Evolutionary conservation across 2,329 filamentous ascomycete genomes (phyloP).

Genomic region (Neonectria ditissima): DNA sequence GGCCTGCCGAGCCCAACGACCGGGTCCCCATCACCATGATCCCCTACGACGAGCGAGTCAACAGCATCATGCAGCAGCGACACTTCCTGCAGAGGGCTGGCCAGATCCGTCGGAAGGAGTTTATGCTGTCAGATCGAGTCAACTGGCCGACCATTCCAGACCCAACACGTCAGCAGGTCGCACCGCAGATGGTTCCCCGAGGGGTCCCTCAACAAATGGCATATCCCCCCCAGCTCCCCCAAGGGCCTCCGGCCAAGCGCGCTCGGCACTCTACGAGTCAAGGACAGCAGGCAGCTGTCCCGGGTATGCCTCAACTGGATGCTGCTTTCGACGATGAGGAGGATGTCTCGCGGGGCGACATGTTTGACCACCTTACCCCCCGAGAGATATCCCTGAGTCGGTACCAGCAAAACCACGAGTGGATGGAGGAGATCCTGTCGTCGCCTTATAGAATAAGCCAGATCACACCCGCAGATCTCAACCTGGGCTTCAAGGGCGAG

Average conservation of each 20-base stretch:
- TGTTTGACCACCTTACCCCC: conserved; percentile 90
- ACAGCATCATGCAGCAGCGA: conserved; percentile 70
- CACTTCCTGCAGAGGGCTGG: conserved; percentile 78
- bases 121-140: conserved; percentile 89
- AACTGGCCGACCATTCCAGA: conserved; percentile 89
- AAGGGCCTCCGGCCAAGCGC: conserved; percentile 68
- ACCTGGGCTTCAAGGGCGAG: conserved; percentile 85
- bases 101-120: conserved; percentile 88
- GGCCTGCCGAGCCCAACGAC: conserved; percentile 78
- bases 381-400: conserved; percentile 88
- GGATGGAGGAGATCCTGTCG: conserved; percentile 97
- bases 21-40: conserved; percentile 77
- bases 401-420: conserved; percentile 96
- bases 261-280: conserved; percentile 60
- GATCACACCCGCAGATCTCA: conserved; percentile 88
- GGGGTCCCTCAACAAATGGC: conserved; percentile 71
- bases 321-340: conserved; percentile 84
- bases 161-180: conserved; percentile 63
- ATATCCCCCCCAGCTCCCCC: conserved; percentile 66
- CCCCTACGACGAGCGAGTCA: conserved; percentile 71
- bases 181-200: conserved; percentile 58
- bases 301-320: conserved; percentile 55
- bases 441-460: conserved; percentile 89
- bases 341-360: conserved; percentile 86
- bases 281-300: conserved; percentile 52